Evolutionary conservation across 225 moss, liverwort and hornwort genomes (phyloP).

Genomic region (Physcomitrium patens): DNA sequence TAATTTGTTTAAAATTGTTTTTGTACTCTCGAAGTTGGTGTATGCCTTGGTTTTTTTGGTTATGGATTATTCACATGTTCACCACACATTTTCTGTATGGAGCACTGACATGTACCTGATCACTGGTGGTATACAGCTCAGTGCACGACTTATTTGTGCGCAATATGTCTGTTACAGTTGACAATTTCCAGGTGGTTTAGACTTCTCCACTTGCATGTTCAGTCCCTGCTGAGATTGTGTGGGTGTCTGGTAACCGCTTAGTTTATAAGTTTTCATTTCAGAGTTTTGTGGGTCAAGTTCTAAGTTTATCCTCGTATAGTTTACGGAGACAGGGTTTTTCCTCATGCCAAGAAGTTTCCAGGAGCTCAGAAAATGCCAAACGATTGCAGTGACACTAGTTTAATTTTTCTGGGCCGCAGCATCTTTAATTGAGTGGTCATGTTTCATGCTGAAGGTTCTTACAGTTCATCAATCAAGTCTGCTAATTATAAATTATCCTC

Average conservation of each 20-base stretch:
- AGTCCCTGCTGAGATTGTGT: conserved; percentile 14
- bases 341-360: not conserved
- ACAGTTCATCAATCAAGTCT: conserved; percentile 6
- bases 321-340: conserved; percentile 7
- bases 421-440: conserved; percentile 4
- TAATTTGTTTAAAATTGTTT: not conserved
- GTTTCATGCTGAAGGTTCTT: not conserved
- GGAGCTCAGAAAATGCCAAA: not conserved
- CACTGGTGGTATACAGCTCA: conserved; percentile 64
- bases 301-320: not conserved
- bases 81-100: conserved; percentile 1
- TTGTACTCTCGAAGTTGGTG: not conserved
- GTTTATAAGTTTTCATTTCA: not conserved
- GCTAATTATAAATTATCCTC: conserved; percentile 27
- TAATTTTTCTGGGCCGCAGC: not conserved
- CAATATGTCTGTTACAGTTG: conserved; percentile 94
- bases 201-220: conserved; percentile 3
- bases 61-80: conserved; percentile 3
- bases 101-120: conserved; percentile 17
- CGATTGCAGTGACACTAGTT: not conserved
- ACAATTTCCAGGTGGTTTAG: conserved; percentile 88
- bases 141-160: conserved; percentile 85
- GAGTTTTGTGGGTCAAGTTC: not conserved
- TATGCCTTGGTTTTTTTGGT: not conserved
- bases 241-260: not conserved